Evolutionary conservation across 2,329 filamentous ascomycete genomes (phyloP), one percentile per base, ranked within the genome.

Genomic region (Colletotrichum siamense): DNA sequence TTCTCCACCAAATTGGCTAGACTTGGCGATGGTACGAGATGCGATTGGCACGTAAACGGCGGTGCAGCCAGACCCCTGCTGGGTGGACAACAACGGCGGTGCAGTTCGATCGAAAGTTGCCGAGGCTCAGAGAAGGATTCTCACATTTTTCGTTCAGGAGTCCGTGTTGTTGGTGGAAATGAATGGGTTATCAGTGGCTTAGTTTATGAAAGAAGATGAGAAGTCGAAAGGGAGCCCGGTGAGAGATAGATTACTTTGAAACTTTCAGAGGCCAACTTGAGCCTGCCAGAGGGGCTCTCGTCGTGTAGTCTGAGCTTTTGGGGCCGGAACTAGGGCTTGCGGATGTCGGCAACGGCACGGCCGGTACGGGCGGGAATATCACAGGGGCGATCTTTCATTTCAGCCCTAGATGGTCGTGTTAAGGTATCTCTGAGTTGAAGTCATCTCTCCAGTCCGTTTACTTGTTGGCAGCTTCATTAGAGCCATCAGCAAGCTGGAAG

Each of bases 1-100:
- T 64, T 44, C 62, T 64, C 62, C 62, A 64, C 62, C 34, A 34
- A 64, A 64, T 44, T 44, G 62, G 34, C 62, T 44, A 64, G 62
- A 26, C 62, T 64, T 64, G 62, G 62, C 32, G 62, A 28, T 64
- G 62, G 62, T 64, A 44, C 34, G 62, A 44, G 61, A 64, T 64
- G 61, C 61, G 32, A 64, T 64, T 64, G 61, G 61, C 61, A 39
- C n/a, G 34, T 34, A 39, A 64, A 64, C 32, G 32, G 32, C 4
- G 61, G 5, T 39, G 61, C 61, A 64, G 61, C 10, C 44, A 52
- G 44, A 13, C 44, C 44, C 44, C 44, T 52, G 44, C 44, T 52
- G 44, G 0, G 44, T 22, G 44, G 44, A 22, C 0, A 7, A 22
- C 44, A 52, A 52, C 44, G 44, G 44, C 44, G 44, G 4, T 52